Percentiles rank a stretch among this genome's conserved stretches.
Conservation (phyloP, 106 monocot genomes). For the Cymbidium sinense region DNA sequence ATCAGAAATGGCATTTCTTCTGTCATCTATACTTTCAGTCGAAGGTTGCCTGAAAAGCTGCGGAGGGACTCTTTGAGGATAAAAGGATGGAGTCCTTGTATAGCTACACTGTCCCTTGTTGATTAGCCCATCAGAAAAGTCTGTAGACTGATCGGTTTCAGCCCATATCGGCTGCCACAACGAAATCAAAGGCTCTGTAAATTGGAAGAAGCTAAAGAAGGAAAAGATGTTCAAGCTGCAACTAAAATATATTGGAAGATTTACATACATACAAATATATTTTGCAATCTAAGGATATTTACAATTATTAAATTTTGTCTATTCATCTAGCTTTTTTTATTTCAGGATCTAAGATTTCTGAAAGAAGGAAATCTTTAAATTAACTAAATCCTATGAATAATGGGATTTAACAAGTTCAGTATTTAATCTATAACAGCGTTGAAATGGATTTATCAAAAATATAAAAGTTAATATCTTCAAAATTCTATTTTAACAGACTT, state of each 20-base stretch:
- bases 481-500: too few relatives aligned
- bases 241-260: too few relatives aligned
- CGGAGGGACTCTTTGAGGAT: slow-evolving; percentile 31
- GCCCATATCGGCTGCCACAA: slow-evolving; percentile 41
- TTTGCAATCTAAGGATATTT: neutral
- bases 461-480: too few relatives aligned
- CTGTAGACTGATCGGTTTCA: slow-evolving; percentile 21
- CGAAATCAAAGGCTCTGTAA: slow-evolving; percentile 1
- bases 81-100: slow-evolving; percentile 6
- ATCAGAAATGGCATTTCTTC: slow-evolving; percentile 1
- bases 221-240: neutral
- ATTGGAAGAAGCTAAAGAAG: neutral
- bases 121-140: slow-evolving; percentile 10
- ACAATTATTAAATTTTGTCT: too few relatives aligned
- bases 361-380: too few relatives aligned
- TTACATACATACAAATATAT: too few relatives aligned
- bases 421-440: too few relatives aligned
- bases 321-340: too few relatives aligned
- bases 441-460: too few relatives aligned
- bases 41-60: slow-evolving; percentile 17
- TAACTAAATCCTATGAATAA: too few relatives aligned
- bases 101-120: slow-evolving; percentile 7
- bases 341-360: too few relatives aligned
- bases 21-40: neutral
- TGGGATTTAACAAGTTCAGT: too few relatives aligned